Conservation (phyloP, 2,329 filamentous ascomycete species). For the Stemphylium lycopersici region DNA sequence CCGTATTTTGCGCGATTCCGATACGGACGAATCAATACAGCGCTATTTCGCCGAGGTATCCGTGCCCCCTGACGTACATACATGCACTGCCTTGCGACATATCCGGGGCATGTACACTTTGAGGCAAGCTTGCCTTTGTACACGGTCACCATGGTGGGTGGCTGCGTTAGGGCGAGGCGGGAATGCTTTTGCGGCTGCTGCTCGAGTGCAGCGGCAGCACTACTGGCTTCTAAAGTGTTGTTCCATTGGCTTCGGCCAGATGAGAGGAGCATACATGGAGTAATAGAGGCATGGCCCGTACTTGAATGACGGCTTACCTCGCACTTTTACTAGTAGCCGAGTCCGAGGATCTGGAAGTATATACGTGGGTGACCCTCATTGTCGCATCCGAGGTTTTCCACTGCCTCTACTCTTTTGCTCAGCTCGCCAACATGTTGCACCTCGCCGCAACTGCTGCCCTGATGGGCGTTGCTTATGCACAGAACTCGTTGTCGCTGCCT, state of each 20-base stretch:
- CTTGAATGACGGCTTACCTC: background rate
- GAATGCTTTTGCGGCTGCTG: background rate
- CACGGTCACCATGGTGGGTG: conserved; percentile 1
- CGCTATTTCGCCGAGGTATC: conserved; percentile 6
- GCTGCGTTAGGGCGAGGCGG: conserved; percentile 4
- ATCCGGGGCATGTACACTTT: background rate
- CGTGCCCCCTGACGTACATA: conserved; percentile 11
- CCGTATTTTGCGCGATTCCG: background rate
- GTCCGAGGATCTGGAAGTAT: background rate
- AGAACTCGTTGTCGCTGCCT: conserved; percentile 44
- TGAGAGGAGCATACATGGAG: conserved; percentile 1
- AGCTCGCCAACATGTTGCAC: conserved; percentile 27
- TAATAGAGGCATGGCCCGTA: conserved; percentile 4
- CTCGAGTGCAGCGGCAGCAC: conserved; percentile 2
- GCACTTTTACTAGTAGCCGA: background rate
- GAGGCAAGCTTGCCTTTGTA: background rate
- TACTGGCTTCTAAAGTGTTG: background rate
- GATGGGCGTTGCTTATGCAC: conserved; percentile 29
- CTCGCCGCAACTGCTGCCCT: conserved; percentile 28
- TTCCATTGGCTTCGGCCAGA: conserved; percentile 5
- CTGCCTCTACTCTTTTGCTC: background rate
- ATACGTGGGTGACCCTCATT: background rate
- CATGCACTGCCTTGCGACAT: background rate
- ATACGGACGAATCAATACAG: background rate
- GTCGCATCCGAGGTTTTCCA: background rate